phyloP scores from a whole-genome alignment of 139 green algal genomes.

The Zygnema cylindricum region DNA sequence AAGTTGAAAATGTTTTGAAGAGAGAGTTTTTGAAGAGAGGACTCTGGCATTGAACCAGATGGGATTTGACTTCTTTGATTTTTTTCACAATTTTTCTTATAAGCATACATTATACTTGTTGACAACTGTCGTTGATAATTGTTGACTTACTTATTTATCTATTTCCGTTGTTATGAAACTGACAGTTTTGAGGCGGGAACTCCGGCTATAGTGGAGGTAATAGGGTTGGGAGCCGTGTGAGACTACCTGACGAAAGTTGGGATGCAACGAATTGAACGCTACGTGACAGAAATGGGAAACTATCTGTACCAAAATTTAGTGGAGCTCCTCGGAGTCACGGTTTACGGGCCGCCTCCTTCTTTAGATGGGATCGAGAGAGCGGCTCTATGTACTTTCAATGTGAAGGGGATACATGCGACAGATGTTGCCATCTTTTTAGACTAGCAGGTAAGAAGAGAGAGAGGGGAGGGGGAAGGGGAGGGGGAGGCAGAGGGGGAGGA shows the following conservation, averaged over 20 bases:
- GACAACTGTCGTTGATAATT: too few species aligned
- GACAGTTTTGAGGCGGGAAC: constrained; percentile 97
- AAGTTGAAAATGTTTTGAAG: too few species aligned
- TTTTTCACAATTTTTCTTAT: too few species aligned
- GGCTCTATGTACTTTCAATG: constrained; percentile 92
- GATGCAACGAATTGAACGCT: constrained; percentile 68
- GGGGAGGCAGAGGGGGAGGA: too few species aligned
- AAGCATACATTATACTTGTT: too few species aligned
- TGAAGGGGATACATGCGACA: constrained; percentile 92
- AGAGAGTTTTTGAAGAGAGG: too few species aligned
- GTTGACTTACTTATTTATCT: too few species aligned
- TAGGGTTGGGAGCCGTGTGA: constrained; percentile 76
- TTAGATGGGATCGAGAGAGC: constrained; percentile 68
- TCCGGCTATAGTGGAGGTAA: constrained; percentile 89
- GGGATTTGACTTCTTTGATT: too few species aligned
- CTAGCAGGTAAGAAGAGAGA: constrained; percentile 57
- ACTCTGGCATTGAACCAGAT: too few species aligned
- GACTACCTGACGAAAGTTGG: constrained; percentile 77
- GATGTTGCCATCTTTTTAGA: constrained; percentile 95
- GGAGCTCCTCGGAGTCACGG: constrained; percentile 72
- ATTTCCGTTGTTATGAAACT: too few species aligned
- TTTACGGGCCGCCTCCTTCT: constrained; percentile 85
- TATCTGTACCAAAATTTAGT: constrained; percentile 83
- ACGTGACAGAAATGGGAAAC: constrained; percentile 76
- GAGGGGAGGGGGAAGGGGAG: too few species aligned